Conservation (phyloP, 208 protist genomes). For the Angomonas ambiguus region DNA sequence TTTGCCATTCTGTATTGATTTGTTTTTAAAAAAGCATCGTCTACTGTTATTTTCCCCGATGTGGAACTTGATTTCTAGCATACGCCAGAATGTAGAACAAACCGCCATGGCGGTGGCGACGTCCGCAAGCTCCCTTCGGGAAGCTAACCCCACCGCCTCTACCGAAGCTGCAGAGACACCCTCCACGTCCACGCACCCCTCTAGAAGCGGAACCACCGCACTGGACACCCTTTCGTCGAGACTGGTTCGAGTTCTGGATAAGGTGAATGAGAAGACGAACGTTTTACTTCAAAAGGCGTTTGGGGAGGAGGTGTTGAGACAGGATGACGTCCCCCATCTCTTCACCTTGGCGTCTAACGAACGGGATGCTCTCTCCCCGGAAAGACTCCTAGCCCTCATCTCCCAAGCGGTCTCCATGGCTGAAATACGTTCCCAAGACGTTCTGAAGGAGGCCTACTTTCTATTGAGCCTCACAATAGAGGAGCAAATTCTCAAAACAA, state of each 20-base stretch:
- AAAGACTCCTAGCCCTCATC: slow-evolving; percentile 28
- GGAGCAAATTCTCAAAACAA: slow-evolving; percentile 57
- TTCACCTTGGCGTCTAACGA: slow-evolving; percentile 27
- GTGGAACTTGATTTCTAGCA: not conserved
- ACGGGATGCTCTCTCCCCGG: slow-evolving; percentile 18
- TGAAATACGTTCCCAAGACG: slow-evolving; percentile 16
- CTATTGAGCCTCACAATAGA: slow-evolving; percentile 55
- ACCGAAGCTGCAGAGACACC: no score
- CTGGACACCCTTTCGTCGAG: slow-evolving; percentile 16
- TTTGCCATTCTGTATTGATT: no score
- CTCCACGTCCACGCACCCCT: no score
- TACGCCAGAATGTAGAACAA: not conserved
- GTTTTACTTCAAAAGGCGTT: slow-evolving; percentile 26
- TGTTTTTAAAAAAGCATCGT: no score
- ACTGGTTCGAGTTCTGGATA: slow-evolving; percentile 22
- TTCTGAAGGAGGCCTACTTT: slow-evolving; percentile 42
- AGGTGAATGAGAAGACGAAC: slow-evolving; percentile 28
- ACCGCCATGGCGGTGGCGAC: not conserved
- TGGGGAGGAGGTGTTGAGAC: slow-evolving; percentile 15
- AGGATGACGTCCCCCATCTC: slow-evolving; percentile 24
- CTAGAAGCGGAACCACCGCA: no score
- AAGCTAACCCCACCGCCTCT: no score
- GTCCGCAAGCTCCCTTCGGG: no score
- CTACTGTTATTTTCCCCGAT: not conserved
- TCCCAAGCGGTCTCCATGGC: slow-evolving; percentile 40